Evolutionary conservation across 331 rosid species (phyloP), one percentile per base, ranked within the genome.

Genomic region (Dryas integrifolia): DNA sequence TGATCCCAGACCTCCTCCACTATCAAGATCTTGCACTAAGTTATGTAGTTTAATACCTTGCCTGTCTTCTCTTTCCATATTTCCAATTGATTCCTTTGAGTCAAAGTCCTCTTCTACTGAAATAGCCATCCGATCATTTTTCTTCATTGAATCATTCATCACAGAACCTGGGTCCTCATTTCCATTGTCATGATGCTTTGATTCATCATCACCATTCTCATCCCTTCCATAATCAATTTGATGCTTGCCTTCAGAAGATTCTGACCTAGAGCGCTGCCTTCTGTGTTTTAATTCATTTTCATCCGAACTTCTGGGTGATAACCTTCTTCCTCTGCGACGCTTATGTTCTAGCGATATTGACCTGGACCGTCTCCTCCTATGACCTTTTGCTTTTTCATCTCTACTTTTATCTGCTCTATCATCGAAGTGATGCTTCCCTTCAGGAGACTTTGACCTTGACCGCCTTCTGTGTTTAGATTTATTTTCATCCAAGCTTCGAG

Each of bases 361-460:
- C 76, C 79, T 83, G 58, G 90, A 81, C 40, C 8, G 53, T 56
- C 83, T 75, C 80, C 90, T 82, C 79, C 62, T 86, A 38, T n/a
- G 84, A 55, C 77, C 76, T 79, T 81, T 87, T 58, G 83, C 76
- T 74, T 76, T 84, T 76, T 77, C 92, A 71, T 69, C 82, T 84
- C 78, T 80, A 65, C 39, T 82, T 76, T 77, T 89, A 80, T 83
- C 72, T 48, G 52, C 72, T 67, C 70, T 77, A 74, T 88, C 88
- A 51, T 58, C 61, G 38, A 75, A 66, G 71, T 5, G 58, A 65
- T 72, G 77, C 84, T 77, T 86, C 44, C 74, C 82, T 57, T 88
- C 90, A 67, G 87, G 73, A 62, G 92, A 89, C 53, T 61, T 86
- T 40, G 97, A 88, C 67, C 89, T 82, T 55, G 83, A 79, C 41